A percentile compares a stretch with the other conserved stretches of the same genome.
phyloP scores from a whole-genome alignment of 371 early-diverging fungal genomes.

The Capillidium heterosporum region DNA sequence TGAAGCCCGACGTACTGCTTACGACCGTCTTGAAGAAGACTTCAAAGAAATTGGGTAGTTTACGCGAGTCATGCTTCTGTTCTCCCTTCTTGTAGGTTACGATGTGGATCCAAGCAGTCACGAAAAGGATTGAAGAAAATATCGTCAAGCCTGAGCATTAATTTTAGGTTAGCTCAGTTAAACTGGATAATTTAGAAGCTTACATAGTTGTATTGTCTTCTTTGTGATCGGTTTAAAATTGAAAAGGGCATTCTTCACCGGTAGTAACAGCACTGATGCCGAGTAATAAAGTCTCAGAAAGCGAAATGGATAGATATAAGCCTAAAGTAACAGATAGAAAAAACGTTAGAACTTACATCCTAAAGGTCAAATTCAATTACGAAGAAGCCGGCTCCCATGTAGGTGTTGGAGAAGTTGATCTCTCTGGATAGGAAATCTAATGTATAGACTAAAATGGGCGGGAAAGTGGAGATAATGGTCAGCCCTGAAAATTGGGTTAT shows the following conservation, averaged over 20 bases:
- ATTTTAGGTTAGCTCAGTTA: too few relatives aligned
- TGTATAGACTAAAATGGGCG: slow-evolving; percentile 21
- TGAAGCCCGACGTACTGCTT: slow-evolving; percentile 28
- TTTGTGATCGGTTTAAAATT: slow-evolving; percentile 25
- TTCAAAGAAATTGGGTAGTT: slow-evolving; percentile 35
- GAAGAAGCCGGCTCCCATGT: slow-evolving; percentile 25
- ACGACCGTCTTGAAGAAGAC: slow-evolving; percentile 37
- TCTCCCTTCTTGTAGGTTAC: slow-evolving; percentile 23
- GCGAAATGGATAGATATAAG: slow-evolving; percentile 40
- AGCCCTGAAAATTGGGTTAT: slow-evolving; percentile 19
- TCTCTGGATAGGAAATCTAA: slow-evolving; percentile 9
- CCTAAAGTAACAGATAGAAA: slow-evolving; percentile 8
- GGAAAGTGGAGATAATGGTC: slow-evolving; percentile 26
- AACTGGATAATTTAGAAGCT: background rate
- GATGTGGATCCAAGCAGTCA: slow-evolving; percentile 39
- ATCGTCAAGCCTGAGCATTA: slow-evolving; percentile 15
- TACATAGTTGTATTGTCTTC: slow-evolving; percentile 23
- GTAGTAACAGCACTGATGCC: slow-evolving; percentile 19
- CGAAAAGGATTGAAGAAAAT: slow-evolving; percentile 33
- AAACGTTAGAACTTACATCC: background rate
- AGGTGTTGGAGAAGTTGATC: slow-evolving; percentile 15
- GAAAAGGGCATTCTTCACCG: slow-evolving; percentile 28
- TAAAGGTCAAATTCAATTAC: background rate
- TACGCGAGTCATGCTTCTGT: slow-evolving; percentile 9
- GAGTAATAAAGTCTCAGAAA: slow-evolving; percentile 38